Evolutionary conservation across 2,329 filamentous ascomycete species (phyloP), one percentile per base, ranked within the genome.

Genomic region (Didymella keratinophila): DNA sequence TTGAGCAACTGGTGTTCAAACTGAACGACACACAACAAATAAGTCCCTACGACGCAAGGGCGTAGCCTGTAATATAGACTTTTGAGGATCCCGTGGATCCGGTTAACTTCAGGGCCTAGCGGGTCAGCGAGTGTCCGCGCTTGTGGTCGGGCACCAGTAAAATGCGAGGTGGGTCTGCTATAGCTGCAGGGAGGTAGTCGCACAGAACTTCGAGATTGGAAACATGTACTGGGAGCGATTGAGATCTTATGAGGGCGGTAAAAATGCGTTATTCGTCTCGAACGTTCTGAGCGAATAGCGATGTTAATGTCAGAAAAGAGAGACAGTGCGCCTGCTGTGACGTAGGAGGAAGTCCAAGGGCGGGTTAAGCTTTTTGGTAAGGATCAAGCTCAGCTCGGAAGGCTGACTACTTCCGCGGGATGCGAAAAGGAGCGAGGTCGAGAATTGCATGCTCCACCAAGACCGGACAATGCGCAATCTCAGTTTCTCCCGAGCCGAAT

Each of bases 111-210:
- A 43, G 47, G 16, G 47, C 56, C 7, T 63, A 61, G 55, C 44
- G 64, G 55, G 20, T 51, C 60, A 61, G 55, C 44, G 59, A 52
- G 37, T 51, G 57, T 47, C 52, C 58, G 53, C 54, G 50, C 57
- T 49, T 41, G 44, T 45, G 34, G 20, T 52, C 42, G 47, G 52
- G 45, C 45, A 36, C 32, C 47, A 44, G 32, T 21, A 9, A 27
- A 34, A 34, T 47, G 36, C 42, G 43, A 57, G 28, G 49, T 56
- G 55, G 47, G 46, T 58, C 47, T 36, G 21, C 20, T 45, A 4
- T 50, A 50, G 25, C 39, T 42, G 25, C 23, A 30, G 25, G 30
- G 45, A 41, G 28, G 18, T 27, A n/a, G 16, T 37, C n/a, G 27
- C 27, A 28, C 11, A 5, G 52, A 43, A 34, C 23, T 12, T 7